Evolutionary conservation across 1,284 basidiomycete species (phyloP).

Genomic region (Coniophora puteana): DNA sequence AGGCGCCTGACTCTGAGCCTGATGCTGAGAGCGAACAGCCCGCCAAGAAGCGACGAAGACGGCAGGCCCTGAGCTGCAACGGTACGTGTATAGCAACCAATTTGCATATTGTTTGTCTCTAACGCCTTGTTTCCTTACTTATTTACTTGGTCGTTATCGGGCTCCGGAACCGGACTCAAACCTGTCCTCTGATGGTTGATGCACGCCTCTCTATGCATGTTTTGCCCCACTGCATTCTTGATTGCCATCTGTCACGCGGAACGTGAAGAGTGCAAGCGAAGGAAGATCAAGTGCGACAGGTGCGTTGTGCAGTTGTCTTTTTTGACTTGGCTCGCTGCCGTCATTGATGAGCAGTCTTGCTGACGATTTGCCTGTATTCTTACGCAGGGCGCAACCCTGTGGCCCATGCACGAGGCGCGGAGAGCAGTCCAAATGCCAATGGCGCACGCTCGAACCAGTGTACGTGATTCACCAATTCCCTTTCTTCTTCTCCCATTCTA

Average conservation of each 20-base stretch:
- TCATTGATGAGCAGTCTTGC: constrained; percentile 16
- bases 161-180: background rate
- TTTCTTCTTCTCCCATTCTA: constrained; percentile 10
- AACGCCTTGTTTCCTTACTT: constrained; percentile 8
- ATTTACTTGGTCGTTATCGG: constrained; percentile 9
- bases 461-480: constrained; percentile 26
- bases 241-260: constrained; percentile 8
- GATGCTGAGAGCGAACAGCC: constrained; percentile 49
- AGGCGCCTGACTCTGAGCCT: constrained; percentile 40
- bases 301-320: constrained; percentile 24
- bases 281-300: constrained; percentile 63
- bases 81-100: constrained; percentile 47
- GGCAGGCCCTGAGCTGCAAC: constrained; percentile 75
- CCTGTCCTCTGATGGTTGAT: background rate
- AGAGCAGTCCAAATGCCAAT: constrained; percentile 53
- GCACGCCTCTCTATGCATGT: constrained; percentile 3
- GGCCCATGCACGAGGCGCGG: constrained; percentile 51
- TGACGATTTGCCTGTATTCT: constrained; percentile 12
- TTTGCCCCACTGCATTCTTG: constrained; percentile 3
- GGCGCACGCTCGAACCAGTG: constrained; percentile 56
- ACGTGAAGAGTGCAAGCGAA: constrained; percentile 49
- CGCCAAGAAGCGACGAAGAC: constrained; percentile 70
- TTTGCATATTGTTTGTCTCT: too few species aligned
- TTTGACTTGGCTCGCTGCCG: too few species aligned
- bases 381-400: constrained; percentile 52